Base-by-base conservation (phyloP, 768 basidiomycete species). In the Panaeolus papilionaceus region DNA sequence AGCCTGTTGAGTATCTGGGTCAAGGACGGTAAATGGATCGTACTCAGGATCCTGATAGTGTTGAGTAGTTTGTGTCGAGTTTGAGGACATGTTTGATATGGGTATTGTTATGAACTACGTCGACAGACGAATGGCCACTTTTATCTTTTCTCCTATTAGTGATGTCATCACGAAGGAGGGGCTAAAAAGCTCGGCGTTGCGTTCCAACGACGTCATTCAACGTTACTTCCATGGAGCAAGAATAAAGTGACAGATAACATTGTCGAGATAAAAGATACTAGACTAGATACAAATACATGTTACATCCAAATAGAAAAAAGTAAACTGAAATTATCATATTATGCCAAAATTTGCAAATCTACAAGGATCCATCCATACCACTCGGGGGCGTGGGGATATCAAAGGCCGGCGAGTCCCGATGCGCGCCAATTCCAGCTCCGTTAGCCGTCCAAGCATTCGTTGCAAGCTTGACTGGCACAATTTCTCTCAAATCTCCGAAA, bases 401-500 rank as follows among this genome's bases (percentile, higher is more conserved):
- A 39, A 63, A 68, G 38, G 68, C 33, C 23, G 64, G 63, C 61
- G 69, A 68, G n/a, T 70, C 71, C 33, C 63, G 64, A 47, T 58
- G 72, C 23, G 49, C 68, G 61, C 67, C 79, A 66, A 79, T 81
- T 69, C 74, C 80, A 44, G 74, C 76, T 38, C 79, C 79, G 67
- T 82, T 79, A n/a, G 78, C 73, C 18, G 76, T 80, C 83, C 85
- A 92, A 2, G 81, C 73, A 69, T 93, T 89, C 4, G 92, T 92
- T 6, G 86, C 84, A 10, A 93, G 78, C 12, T 85, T 85, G 20
- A 93, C 78, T 5, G 90, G 90, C n/a, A 92, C 79, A 18, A 85
- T 81, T 64, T 84, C 82, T 10, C 91, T 86, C 49, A 91, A 76
- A 54, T 91, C 89, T 51, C 74, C 76, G 75, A 92, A 91, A 0